Percentiles rank a stretch among this genome's conserved stretches.
phyloP scores from a whole-genome alignment of 2,329 filamentous ascomycete genomes.

The Berkeleyomyces basicola region DNA sequence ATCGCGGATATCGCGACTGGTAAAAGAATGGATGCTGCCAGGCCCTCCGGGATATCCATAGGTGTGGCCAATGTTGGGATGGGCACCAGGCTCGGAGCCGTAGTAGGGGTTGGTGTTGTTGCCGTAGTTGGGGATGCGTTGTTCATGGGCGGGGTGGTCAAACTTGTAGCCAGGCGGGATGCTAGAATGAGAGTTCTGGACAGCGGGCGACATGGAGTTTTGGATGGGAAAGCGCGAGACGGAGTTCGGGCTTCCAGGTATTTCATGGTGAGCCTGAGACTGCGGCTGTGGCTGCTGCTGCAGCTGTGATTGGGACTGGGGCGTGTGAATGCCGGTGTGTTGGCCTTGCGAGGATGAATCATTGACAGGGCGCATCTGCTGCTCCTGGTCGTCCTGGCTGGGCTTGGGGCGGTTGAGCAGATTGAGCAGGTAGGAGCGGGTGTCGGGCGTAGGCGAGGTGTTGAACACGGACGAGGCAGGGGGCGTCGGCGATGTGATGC shows the following conservation, averaged over 20 bases:
- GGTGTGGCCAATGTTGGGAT: slow-evolving; percentile 13
- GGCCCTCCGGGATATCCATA: slow-evolving; percentile 16
- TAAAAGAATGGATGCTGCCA: slow-evolving; percentile 9
- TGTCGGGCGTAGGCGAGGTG: slow-evolving; percentile 44
- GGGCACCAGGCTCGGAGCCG: slow-evolving; percentile 16
- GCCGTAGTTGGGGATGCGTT: slow-evolving; percentile 16
- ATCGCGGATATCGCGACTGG: slow-evolving; percentile 24
- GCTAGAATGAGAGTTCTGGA: slow-evolving; percentile 13
- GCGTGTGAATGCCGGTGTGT: slow-evolving; percentile 20
- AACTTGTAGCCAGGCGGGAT: slow-evolving; percentile 17
- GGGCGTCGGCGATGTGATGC: slow-evolving; percentile 16
- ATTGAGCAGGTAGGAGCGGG: slow-evolving; percentile 72
- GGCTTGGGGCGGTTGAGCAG: slow-evolving; percentile 68
- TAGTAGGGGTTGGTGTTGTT: slow-evolving; percentile 14
- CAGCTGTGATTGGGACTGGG: slow-evolving; percentile 23
- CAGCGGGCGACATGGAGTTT: slow-evolving; percentile 14
- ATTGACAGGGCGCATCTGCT: slow-evolving; percentile 23
- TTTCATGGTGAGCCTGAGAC: slow-evolving; percentile 19
- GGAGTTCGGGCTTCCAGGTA: slow-evolving; percentile 9
- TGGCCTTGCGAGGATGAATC: slow-evolving; percentile 8
- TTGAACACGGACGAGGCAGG: slow-evolving; percentile 26
- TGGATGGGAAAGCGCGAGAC: slow-evolving; percentile 12
- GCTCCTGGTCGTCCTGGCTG: slow-evolving; percentile 31
- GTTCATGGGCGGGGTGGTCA: slow-evolving; percentile 16
- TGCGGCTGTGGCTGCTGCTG: slow-evolving; percentile 5